Conservation (phyloP, 768 basidiomycete species). For the Boletellus ananas region DNA sequence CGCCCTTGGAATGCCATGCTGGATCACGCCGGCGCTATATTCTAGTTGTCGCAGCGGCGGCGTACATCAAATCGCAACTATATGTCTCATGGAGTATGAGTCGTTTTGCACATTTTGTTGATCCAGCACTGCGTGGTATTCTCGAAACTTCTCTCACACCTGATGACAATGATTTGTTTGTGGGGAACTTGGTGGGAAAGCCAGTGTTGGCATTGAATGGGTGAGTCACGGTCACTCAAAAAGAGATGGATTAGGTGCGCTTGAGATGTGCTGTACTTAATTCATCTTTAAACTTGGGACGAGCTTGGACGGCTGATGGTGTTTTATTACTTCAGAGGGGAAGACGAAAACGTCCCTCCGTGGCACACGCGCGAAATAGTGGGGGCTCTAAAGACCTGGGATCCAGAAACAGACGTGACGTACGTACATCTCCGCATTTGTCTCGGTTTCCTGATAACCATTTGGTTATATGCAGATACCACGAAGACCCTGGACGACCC, state of each 20-base stretch:
- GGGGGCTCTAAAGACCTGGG: constrained; percentile 56
- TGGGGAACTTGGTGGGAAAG: constrained; percentile 69
- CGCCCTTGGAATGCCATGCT: not conserved
- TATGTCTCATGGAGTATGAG: constrained; percentile 75
- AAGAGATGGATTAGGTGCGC: not conserved
- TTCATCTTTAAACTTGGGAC: not conserved
- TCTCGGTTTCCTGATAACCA: not conserved
- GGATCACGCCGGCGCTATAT: not conserved
- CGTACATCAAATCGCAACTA: constrained; percentile 82
- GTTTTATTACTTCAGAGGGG: constrained; percentile 43
- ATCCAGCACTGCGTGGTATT: constrained; percentile 68
- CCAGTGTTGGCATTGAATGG: constrained; percentile 79
- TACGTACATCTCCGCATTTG: constrained; percentile 27
- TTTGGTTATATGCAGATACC: constrained; percentile 39
- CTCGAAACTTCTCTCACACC: constrained; percentile 71
- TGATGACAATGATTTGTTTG: constrained; percentile 85
- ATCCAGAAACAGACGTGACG: constrained; percentile 49
- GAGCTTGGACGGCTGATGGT: not conserved
- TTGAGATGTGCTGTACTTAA: not conserved
- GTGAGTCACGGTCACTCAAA: constrained; percentile 35
- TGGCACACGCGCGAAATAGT: constrained; percentile 77
- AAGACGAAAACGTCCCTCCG: constrained; percentile 83
- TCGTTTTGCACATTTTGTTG: constrained; percentile 73
- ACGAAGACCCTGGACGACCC: constrained; percentile 56
- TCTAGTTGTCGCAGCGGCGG: constrained; percentile 72